Percentiles rank a stretch among this genome's conserved stretches.
Evolutionary conservation across 106 monocot genomes (phyloP).

Genomic region (Vanilla planifolia): DNA sequence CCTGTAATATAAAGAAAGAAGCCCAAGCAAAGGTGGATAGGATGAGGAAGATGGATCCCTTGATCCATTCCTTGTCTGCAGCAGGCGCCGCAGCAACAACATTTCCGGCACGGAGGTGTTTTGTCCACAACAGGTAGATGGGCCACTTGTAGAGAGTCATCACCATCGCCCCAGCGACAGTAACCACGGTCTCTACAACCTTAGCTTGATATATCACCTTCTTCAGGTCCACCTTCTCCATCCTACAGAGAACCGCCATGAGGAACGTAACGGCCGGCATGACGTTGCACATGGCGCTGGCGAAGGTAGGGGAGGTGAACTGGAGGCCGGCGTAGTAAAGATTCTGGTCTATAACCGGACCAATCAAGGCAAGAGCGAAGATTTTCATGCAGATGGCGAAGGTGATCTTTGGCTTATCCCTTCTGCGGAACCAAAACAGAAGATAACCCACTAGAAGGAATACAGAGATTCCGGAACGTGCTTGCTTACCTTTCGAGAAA

Average conservation of each 20-base stretch:
- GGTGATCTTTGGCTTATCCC: slow-evolving; percentile 40
- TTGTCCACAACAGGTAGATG: neutral
- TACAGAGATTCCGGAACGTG: no score
- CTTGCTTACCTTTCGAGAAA: slow-evolving; percentile 54
- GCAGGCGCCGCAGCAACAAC: neutral
- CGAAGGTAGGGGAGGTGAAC: slow-evolving; percentile 70
- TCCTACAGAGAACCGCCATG: slow-evolving; percentile 47
- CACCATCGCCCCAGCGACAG: slow-evolving; percentile 13
- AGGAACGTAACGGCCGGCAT: slow-evolving; percentile 77
- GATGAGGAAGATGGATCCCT: slow-evolving; percentile 14
- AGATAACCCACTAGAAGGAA: no score
- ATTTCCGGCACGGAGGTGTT: neutral
- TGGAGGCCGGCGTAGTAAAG: slow-evolving; percentile 69
- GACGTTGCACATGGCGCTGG: slow-evolving; percentile 87
- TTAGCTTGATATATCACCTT: neutral
- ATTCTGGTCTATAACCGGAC: slow-evolving; percentile 81
- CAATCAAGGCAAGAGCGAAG: slow-evolving; percentile 38
- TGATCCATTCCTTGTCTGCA: neutral
- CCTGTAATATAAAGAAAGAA: no score
- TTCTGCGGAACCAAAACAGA: no score
- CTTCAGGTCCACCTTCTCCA: slow-evolving; percentile 10
- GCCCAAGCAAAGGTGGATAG: no score
- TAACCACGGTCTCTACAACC: slow-evolving; percentile 4
- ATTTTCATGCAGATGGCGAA: slow-evolving; percentile 30
- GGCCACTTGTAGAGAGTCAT: slow-evolving; percentile 19